phyloP scores from a whole-genome alignment of 345 rosid genomes.

The Eucalyptus rudis region DNA sequence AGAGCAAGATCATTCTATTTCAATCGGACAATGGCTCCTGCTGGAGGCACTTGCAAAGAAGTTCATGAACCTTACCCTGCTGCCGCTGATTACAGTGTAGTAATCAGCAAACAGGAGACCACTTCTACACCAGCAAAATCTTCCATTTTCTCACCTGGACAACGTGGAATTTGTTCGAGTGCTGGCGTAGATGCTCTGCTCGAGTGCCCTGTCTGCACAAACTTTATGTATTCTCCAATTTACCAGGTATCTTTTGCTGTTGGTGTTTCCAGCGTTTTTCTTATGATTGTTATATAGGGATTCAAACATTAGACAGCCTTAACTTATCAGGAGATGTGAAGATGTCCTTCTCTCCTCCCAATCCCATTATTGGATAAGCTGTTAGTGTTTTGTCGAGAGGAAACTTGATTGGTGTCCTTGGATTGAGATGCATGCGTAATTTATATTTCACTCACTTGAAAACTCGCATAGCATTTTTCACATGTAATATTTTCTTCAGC shows the following conservation, averaged over 20 bases:
- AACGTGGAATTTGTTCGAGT: slow-evolving; percentile 19
- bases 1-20: background rate
- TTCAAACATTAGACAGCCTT: background rate
- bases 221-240: slow-evolving; percentile 52
- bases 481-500: background rate
- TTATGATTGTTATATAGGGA: background rate
- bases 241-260: slow-evolving; percentile 31
- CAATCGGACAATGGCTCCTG: slow-evolving; percentile 32
- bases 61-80: slow-evolving; percentile 12
- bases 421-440: background rate
- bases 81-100: slow-evolving; percentile 1
- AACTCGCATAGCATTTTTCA: background rate
- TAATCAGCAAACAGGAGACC: slow-evolving; percentile 3
- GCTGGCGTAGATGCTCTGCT: slow-evolving; percentile 41
- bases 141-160: slow-evolving; percentile 10
- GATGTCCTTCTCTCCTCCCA: background rate
- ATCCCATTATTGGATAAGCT: background rate
- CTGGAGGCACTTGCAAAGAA: slow-evolving; percentile 29
- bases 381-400: background rate
- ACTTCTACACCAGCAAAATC: slow-evolving; percentile 2
- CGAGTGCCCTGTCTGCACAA: slow-evolving; percentile 44
- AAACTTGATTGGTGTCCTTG: background rate
- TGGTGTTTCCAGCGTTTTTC: background rate
- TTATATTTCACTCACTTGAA: background rate
- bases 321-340: background rate